Percentiles rank a stretch among this genome's conserved stretches.
Evolutionary conservation across 208 protist species (phyloP).

Genomic region (Acanthamoeba triangularis): DNA sequence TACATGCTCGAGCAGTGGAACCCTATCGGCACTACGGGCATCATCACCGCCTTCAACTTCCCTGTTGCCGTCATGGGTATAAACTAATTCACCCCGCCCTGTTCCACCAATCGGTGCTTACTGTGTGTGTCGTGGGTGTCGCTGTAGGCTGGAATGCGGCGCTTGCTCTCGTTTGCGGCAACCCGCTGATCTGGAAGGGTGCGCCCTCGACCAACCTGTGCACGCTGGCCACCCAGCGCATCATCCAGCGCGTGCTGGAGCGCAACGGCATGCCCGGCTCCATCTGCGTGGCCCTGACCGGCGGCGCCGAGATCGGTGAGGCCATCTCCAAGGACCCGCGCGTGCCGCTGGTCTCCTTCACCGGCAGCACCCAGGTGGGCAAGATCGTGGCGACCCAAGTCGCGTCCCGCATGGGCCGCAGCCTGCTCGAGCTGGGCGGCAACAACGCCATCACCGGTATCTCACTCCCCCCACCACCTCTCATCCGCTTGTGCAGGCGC

Average conservation of each 20-base stretch:
- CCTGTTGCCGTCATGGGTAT: conserved; percentile 89
- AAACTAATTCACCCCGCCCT: too few species aligned
- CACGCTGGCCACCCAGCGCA: conserved; percentile 88
- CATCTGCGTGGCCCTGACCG: conserved; percentile 83
- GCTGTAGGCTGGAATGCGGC: conserved; percentile 90
- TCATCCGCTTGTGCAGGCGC: too few species aligned
- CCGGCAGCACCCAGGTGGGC: conserved; percentile 86
- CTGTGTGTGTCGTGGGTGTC: too few species aligned
- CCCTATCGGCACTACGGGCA: conserved; percentile 91
- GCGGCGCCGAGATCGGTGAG: conserved; percentile 88
- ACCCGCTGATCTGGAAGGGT: conserved; percentile 89
- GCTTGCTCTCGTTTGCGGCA: conserved; percentile 90
- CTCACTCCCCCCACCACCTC: not conserved
- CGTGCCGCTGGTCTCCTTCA: conserved; percentile 92
- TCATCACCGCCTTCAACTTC: conserved; percentile 94
- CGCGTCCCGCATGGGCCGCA: conserved; percentile 85
- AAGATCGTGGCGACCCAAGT: conserved; percentile 14
- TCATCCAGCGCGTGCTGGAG: conserved; percentile 89
- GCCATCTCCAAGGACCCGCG: conserved; percentile 85
- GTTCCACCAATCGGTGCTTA: too few species aligned
- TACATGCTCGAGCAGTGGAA: conserved; percentile 92
- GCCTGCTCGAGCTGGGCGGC: conserved; percentile 91
- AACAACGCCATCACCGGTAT: conserved; percentile 91
- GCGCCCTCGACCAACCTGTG: conserved; percentile 88
- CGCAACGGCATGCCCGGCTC: conserved; percentile 84